phyloP scores from a whole-genome alignment of 2,329 filamentous ascomycete species.

The Nakataea oryzae region DNA sequence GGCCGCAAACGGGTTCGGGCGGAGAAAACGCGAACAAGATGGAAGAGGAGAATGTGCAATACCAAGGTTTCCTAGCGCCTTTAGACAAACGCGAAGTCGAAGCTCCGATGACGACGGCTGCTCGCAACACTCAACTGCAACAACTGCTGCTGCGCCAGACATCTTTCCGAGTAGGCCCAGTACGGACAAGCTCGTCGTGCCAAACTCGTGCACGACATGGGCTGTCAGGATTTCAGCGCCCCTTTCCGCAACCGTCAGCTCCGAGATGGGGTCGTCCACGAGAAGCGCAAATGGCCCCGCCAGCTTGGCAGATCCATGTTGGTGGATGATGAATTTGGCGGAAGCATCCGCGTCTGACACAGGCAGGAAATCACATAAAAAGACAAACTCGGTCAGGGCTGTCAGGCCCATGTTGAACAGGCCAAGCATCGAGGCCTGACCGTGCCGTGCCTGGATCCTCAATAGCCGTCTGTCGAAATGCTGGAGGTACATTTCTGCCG shows the following conservation, averaged over 20 bases:
- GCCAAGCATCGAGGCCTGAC: constrained; percentile 65
- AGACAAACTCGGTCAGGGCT: constrained; percentile 56
- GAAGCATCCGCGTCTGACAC: constrained; percentile 48
- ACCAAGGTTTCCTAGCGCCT: constrained; percentile 72
- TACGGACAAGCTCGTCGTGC: constrained; percentile 48
- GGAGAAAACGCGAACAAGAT: background rate
- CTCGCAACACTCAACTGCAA: constrained; percentile 42
- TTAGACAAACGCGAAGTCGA: constrained; percentile 49
- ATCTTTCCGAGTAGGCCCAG: constrained; percentile 80
- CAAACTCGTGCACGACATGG: constrained; percentile 53
- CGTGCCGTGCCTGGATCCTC: background rate
- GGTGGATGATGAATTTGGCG: constrained; percentile 61
- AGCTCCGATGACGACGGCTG: constrained; percentile 50
- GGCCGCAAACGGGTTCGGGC: too few species aligned
- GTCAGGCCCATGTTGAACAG: constrained; percentile 70
- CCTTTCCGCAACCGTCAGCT: constrained; percentile 49
- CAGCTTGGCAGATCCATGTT: constrained; percentile 47
- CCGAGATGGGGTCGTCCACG: constrained; percentile 39
- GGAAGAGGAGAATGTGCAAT: constrained; percentile 15
- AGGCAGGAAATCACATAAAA: constrained; percentile 64
- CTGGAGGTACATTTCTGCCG: constrained; percentile 60
- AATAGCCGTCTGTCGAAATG: constrained; percentile 30
- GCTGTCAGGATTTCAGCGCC: constrained; percentile 78
- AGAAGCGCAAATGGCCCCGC: constrained; percentile 25
- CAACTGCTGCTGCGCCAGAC: constrained; percentile 73